These are phyloP conservation scores for Komagataella kurtzmanii DNA, from an alignment of 805 yeast species.

Conservation along the genomic window DNA sequence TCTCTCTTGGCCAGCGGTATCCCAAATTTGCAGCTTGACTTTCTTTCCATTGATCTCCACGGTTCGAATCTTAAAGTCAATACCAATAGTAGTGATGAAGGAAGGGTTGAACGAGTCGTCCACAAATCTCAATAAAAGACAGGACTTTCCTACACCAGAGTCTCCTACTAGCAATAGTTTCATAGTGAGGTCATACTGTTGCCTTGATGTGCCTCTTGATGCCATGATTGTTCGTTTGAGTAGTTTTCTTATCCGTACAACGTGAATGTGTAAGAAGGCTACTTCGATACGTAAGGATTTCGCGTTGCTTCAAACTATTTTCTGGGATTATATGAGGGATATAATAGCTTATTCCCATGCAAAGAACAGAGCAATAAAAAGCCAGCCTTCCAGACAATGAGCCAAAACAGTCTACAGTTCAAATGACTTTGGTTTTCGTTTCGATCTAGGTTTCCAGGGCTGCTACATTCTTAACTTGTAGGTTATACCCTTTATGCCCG, in stretches of 20 bases:
- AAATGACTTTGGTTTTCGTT: background rate
- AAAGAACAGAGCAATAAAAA: no score
- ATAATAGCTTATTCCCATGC: background rate
- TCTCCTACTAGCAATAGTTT: slow-evolving; percentile 90
- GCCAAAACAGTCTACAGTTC: background rate
- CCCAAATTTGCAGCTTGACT: slow-evolving; percentile 93
- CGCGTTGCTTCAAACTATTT: background rate
- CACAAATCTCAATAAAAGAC: slow-evolving; percentile 82
- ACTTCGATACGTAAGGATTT: background rate
- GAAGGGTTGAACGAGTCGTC: slow-evolving; percentile 95
- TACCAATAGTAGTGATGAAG: slow-evolving; percentile 95
- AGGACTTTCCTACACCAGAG: slow-evolving; percentile 81
- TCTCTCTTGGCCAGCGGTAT: slow-evolving; percentile 95
- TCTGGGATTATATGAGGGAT: background rate
- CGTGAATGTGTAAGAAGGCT: background rate
- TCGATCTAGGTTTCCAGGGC: background rate
- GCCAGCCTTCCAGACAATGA: background rate
- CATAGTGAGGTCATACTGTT: slow-evolving; percentile 74
- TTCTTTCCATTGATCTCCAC: slow-evolving; percentile 87
- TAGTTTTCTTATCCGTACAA: background rate
- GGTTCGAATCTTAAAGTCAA: slow-evolving; percentile 94
- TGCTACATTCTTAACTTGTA: background rate
- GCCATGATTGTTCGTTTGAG: slow-evolving; percentile 23
- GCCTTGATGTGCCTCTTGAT: slow-evolving; percentile 51
- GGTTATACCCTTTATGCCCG: background rate